Evolutionary conservation across 2,329 filamentous ascomycete species (phyloP).

Genomic region (Neophaeococcomyces mojaviensis): DNA sequence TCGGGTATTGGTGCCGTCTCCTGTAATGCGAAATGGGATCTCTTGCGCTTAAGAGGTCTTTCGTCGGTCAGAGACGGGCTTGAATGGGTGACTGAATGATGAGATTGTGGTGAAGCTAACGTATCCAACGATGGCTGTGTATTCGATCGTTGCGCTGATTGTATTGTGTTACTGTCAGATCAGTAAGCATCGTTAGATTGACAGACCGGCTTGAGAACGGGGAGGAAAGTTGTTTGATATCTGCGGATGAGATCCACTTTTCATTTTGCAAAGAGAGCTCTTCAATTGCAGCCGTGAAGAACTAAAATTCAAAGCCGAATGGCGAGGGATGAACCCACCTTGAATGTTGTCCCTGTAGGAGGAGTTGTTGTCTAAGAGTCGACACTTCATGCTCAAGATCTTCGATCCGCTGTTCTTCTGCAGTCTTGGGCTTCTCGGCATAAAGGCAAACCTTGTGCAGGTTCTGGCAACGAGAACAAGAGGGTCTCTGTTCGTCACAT

Average conservation of each 20-base stretch:
- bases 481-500: constrained; percentile 33
- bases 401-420: constrained; percentile 24
- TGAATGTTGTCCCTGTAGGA: constrained; percentile 23
- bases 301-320: not conserved
- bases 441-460: constrained; percentile 31
- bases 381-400: constrained; percentile 29
- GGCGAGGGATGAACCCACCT: constrained; percentile 16
- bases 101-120: constrained; percentile 3
- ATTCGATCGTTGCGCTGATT: not conserved
- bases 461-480: constrained; percentile 26
- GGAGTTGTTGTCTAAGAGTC: constrained; percentile 25
- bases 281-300: no score
- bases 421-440: constrained; percentile 26
- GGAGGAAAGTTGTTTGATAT: no score
- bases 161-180: not conserved
- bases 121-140: not conserved
- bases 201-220: no score
- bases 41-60: constrained; percentile 22
- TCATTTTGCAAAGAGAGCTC: no score
- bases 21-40: constrained; percentile 29
- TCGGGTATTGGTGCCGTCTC: constrained; percentile 27
- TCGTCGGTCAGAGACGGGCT: constrained; percentile 5
- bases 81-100: not conserved
- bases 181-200: no score
- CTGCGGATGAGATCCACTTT: no score